Conservation (phyloP, 1,139 yeast species). For the Pneumocystis canis region DNA sequence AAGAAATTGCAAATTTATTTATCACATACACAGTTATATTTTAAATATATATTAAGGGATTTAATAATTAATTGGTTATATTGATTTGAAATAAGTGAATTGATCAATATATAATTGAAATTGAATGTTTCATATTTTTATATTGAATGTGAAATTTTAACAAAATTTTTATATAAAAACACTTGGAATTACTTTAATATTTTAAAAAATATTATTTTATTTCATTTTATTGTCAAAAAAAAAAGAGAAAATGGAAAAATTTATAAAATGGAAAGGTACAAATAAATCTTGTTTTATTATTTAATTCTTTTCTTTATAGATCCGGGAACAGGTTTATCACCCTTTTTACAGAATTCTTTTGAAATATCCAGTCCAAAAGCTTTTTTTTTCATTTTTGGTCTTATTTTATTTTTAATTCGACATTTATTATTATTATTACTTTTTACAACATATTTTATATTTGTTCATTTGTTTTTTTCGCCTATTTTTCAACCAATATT, state of each 20-base stretch:
- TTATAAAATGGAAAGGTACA: not conserved
- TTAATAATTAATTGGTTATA: too few relatives aligned
- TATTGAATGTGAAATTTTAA: too few relatives aligned
- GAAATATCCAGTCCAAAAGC: not conserved
- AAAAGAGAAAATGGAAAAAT: not conserved
- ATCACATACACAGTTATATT: too few relatives aligned
- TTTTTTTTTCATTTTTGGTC: not conserved
- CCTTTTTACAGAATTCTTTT: not conserved
- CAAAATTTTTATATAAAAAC: too few relatives aligned
- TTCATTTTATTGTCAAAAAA: not conserved
- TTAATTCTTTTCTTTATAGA: not conserved
- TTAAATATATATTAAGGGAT: too few relatives aligned
- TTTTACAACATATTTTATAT: not conserved
- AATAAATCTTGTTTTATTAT: not conserved
- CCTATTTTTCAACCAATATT: not conserved
- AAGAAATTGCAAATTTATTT: too few relatives aligned
- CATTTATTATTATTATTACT: not conserved
- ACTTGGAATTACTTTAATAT: too few relatives aligned
- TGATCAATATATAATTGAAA: too few relatives aligned
- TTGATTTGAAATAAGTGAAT: too few relatives aligned
- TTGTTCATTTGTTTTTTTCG: not conserved
- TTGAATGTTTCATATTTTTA: too few relatives aligned
- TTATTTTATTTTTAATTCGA: not conserved
- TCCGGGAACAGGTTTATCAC: not conserved
- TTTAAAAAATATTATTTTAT: too few relatives aligned